Evolutionary conservation across 2,329 filamentous ascomycete species (phyloP).

Genomic region (Pseudocercospora pini-densiflorae): DNA sequence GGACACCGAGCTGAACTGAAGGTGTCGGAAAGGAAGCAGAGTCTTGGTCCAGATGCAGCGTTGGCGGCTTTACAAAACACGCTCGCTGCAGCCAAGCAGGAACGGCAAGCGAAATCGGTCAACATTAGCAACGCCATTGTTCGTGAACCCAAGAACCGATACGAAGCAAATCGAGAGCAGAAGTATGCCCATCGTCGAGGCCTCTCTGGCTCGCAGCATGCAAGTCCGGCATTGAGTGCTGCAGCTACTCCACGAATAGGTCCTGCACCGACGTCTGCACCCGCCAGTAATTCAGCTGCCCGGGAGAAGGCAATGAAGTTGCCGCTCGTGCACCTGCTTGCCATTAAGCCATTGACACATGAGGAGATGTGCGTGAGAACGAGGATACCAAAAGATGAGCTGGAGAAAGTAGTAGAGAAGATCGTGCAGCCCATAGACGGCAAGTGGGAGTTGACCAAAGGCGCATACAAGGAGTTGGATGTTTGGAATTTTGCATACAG

Average conservation of each 20-base stretch:
- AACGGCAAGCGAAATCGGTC: constrained; percentile 61
- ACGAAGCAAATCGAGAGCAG: constrained; percentile 37
- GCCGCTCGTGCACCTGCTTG: constrained; percentile 59
- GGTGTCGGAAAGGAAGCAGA: constrained; percentile 55
- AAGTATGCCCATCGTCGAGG: constrained; percentile 31
- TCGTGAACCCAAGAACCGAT: constrained; percentile 42
- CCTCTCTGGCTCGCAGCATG: constrained; percentile 38
- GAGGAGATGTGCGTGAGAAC: constrained; percentile 55
- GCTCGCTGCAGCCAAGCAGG: constrained; percentile 62
- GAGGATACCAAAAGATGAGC: constrained; percentile 54
- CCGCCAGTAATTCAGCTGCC: constrained; percentile 39
- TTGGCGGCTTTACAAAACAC: constrained; percentile 63
- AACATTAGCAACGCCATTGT: constrained; percentile 41
- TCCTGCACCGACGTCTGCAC: constrained; percentile 47
- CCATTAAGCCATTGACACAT: constrained; percentile 54
- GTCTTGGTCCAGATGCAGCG: constrained; percentile 62
- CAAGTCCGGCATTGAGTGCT: constrained; percentile 47
- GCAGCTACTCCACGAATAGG: constrained; percentile 37
- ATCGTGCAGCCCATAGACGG: constrained; percentile 57
- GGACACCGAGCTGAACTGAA: constrained; percentile 56
- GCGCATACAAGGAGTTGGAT: constrained; percentile 64
- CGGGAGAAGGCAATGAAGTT: constrained; percentile 49
- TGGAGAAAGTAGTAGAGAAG: constrained; percentile 54
- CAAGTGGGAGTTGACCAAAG: constrained; percentile 61
- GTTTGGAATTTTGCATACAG: constrained; percentile 65